Conservation (phyloP, 768 basidiomycete species). For the Lactifluus volemus region DNA sequence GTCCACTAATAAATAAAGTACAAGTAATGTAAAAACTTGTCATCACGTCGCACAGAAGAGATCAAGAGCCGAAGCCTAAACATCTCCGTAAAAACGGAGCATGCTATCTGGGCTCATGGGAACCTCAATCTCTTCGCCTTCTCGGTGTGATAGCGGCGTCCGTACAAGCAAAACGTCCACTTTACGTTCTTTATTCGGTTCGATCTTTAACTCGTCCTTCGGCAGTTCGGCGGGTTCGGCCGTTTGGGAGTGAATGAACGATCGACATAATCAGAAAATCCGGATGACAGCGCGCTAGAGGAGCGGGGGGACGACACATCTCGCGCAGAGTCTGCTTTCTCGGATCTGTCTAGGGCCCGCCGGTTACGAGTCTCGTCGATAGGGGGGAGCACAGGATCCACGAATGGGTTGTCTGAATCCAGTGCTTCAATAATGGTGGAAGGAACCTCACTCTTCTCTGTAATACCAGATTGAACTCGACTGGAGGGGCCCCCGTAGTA, state of each 20-base stretch:
- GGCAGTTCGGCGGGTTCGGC: not conserved
- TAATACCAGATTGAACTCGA: too few species aligned
- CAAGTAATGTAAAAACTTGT: not conserved
- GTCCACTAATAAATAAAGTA: too few species aligned
- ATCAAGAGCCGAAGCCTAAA: not conserved
- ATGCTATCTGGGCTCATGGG: not conserved
- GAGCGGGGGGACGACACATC: not conserved
- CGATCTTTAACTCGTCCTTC: not conserved
- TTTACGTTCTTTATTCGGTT: not conserved
- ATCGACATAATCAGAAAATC: not conserved
- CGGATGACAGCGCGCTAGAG: not conserved
- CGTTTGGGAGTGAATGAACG: not conserved
- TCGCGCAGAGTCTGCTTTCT: slow-evolving; percentile 1
- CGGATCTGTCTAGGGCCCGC: not conserved
- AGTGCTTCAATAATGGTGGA: not conserved
- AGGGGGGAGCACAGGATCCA: not conserved
- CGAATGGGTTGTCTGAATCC: not conserved
- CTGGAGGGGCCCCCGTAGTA: not conserved
- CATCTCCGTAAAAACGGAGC: not conserved
- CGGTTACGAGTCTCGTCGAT: not conserved
- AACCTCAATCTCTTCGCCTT: not conserved
- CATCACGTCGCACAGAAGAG: not conserved
- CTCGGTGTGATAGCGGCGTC: not conserved
- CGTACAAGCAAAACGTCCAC: not conserved
- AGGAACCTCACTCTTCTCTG: not conserved